Evolutionary conservation across 2,329 filamentous ascomycete genomes (phyloP).

Genomic region (Fusarium sp.): DNA sequence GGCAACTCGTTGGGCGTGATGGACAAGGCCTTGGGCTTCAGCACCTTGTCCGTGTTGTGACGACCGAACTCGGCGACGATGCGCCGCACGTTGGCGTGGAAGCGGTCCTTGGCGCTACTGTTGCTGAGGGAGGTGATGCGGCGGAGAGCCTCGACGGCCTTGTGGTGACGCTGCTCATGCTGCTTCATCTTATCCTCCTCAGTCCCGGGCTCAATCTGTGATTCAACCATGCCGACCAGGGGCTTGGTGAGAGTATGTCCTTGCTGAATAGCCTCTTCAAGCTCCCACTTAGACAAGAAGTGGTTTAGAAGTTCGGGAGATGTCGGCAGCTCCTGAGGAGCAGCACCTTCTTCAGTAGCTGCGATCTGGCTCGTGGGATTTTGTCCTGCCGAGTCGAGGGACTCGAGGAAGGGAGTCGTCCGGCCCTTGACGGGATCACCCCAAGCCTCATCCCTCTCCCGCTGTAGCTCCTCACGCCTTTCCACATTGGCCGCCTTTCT

Average conservation of each 20-base stretch:
- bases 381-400: constrained; percentile 76
- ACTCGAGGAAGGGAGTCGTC: constrained; percentile 84
- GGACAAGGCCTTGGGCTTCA: constrained; percentile 72
- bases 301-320: constrained; percentile 76
- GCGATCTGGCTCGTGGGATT: constrained; percentile 50
- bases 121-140: constrained; percentile 85
- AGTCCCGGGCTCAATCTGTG: constrained; percentile 56
- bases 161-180: constrained; percentile 70
- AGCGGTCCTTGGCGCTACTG: constrained; percentile 80
- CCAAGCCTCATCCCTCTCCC: constrained; percentile 71
- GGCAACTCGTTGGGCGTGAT: constrained; percentile 55
- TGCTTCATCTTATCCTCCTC: constrained; percentile 52
- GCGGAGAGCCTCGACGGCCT: constrained; percentile 79
- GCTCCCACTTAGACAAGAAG: constrained; percentile 75
- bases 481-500: constrained; percentile 86
- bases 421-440: constrained; percentile 86
- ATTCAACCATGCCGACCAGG: constrained; percentile 51
- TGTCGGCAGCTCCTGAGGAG: constrained; percentile 59
- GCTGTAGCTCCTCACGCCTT: constrained; percentile 76
- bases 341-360: constrained; percentile 57
- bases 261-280: constrained; percentile 74
- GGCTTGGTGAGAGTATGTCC: constrained; percentile 78
- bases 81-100: constrained; percentile 84
- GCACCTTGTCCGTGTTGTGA: constrained; percentile 82
- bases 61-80: constrained; percentile 91